phyloP scores from a whole-genome alignment of 768 basidiomycete genomes.

The Hygrocybe coccinea region DNA sequence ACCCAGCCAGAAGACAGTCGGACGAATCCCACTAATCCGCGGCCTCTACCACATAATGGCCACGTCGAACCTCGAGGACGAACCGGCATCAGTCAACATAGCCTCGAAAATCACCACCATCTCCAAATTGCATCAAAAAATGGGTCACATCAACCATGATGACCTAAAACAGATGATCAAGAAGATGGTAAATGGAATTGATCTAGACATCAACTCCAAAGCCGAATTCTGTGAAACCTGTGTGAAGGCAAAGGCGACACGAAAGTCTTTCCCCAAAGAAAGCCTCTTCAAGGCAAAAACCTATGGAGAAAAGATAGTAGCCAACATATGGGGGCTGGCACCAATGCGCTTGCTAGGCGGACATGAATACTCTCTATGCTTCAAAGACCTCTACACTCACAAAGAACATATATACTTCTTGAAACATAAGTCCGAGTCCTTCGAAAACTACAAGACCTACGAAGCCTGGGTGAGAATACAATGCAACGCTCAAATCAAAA shows the following conservation, averaged over 20 bases:
- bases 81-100: too few relatives aligned
- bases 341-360: conserved; percentile 16
- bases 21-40: too few relatives aligned
- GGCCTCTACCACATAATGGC: too few relatives aligned
- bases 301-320: conserved; percentile 16
- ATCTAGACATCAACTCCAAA: conserved; percentile 1
- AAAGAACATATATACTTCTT: conserved; percentile 14
- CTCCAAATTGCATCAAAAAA: neutral
- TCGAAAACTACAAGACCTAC: conserved; percentile 21
- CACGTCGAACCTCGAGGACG: too few relatives aligned
- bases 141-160: conserved; percentile 6
- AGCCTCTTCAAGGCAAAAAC: conserved; percentile 12
- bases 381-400: conserved; percentile 15
- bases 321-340: conserved; percentile 28
- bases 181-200: conserved; percentile 1
- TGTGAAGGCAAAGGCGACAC: conserved; percentile 22
- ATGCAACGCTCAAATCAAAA: conserved; percentile 20
- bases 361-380: conserved; percentile 12
- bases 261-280: conserved; percentile 19
- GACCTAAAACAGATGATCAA: conserved; percentile 3
- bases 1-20: too few relatives aligned
- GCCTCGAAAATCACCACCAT: too few relatives aligned
- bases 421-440: conserved; percentile 16
- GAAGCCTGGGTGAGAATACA: conserved; percentile 27
- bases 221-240: conserved; percentile 23